Percentiles rank a stretch among this genome's conserved stretches.
Evolutionary conservation across 192 early-diverging fungal species (phyloP).

Genomic region (Haplosporangium gracile): DNA sequence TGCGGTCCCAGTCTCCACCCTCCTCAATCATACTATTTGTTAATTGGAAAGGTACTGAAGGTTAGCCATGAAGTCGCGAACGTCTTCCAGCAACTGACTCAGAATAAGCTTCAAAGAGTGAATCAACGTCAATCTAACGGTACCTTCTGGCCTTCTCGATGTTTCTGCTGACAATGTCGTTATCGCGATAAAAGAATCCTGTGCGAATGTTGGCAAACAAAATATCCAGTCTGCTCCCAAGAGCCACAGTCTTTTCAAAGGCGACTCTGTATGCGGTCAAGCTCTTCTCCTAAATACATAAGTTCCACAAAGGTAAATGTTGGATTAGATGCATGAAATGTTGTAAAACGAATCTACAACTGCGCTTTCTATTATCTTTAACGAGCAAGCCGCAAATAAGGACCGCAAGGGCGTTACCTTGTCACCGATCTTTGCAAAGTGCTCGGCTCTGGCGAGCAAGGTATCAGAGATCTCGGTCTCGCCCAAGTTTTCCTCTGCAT

Average conservation of each 20-base stretch:
- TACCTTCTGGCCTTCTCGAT: constrained; percentile 86
- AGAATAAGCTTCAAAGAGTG: background rate
- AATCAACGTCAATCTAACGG: background rate
- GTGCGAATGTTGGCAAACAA: constrained; percentile 93
- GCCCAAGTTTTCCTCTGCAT: constrained; percentile 94
- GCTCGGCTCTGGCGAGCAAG: constrained; percentile 91
- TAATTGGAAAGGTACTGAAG: background rate
- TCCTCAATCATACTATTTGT: constrained; percentile 89
- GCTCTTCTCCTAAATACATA: constrained; percentile 81
- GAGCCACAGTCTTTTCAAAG: constrained; percentile 88
- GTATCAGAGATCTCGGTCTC: constrained; percentile 93
- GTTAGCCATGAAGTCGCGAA: background rate
- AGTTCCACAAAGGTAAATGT: background rate
- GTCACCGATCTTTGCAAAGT: constrained; percentile 93
- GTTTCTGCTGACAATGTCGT: constrained; percentile 80
- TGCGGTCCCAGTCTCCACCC: constrained; percentile 99
- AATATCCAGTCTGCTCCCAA: constrained; percentile 95
- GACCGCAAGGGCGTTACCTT: constrained; percentile 67
- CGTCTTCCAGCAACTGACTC: background rate
- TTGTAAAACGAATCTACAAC: background rate
- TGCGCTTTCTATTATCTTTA: background rate
- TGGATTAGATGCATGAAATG: background rate
- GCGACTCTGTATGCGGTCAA: constrained; percentile 85
- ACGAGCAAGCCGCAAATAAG: background rate
- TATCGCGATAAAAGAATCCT: constrained; percentile 93